A percentile compares a stretch with the other conserved stretches of the same genome.
Conservation (phyloP, 768 basidiomycete species). For the Psilocybe cyanescens region DNA sequence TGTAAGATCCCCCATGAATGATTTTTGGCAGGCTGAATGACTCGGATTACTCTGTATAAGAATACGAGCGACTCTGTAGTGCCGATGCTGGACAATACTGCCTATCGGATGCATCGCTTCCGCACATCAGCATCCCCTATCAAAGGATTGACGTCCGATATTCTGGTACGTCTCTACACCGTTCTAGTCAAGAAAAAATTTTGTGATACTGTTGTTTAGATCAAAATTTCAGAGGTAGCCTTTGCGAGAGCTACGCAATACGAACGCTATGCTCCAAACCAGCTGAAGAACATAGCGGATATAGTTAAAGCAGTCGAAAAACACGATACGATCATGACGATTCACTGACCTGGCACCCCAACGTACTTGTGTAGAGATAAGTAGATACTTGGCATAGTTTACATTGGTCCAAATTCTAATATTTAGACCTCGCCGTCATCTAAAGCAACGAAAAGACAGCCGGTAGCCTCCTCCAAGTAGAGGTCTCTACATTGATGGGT, state of each 20-base stretch:
- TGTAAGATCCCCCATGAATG: constrained; percentile 43
- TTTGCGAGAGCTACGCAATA: constrained; percentile 55
- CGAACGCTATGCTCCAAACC: constrained; percentile 61
- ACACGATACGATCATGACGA: neutral
- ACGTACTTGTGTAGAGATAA: no score
- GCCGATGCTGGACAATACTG: constrained; percentile 48
- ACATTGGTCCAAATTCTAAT: constrained; percentile 32
- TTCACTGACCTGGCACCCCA: neutral
- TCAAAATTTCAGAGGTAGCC: constrained; percentile 69
- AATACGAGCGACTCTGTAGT: constrained; percentile 56
- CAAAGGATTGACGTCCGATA: constrained; percentile 84
- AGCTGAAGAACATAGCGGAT: constrained; percentile 32
- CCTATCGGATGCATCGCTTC: constrained; percentile 86
- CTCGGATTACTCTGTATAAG: constrained; percentile 35
- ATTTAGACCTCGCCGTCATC: constrained; percentile 60
- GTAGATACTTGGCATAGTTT: no score
- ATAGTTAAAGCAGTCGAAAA: constrained; percentile 15
- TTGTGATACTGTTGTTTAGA: constrained; percentile 38
- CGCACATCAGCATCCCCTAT: constrained; percentile 78
- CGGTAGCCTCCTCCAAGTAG: constrained; percentile 59
- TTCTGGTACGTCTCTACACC: constrained; percentile 56
- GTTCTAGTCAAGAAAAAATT: neutral
- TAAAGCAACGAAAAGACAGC: constrained; percentile 44
- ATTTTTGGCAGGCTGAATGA: neutral
- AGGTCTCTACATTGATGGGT: constrained; percentile 47